A percentile compares a stretch with the other conserved stretches of the same genome.
Conservation (phyloP, 345 rosid genomes). For the Gossypium raimondii region DNA sequence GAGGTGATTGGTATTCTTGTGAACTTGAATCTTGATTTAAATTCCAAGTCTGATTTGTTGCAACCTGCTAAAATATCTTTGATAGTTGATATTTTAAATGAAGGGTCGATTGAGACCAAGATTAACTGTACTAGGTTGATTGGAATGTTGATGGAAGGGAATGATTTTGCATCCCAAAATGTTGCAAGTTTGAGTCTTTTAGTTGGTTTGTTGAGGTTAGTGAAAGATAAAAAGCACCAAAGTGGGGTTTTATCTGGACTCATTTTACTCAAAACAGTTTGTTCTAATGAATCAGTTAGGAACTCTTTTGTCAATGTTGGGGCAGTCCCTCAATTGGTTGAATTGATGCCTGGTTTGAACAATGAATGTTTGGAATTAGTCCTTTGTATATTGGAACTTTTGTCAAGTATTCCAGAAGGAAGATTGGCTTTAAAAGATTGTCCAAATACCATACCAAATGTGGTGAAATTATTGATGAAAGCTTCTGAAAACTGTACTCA, state of each 20-base stretch:
- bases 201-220: constrained; percentile 58
- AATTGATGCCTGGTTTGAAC: constrained; percentile 41
- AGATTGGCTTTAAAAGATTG: constrained; percentile 54
- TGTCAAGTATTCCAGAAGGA: constrained; percentile 46
- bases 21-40: constrained; percentile 53
- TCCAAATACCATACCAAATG: constrained; percentile 44
- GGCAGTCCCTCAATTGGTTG: constrained; percentile 54
- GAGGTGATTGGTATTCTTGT: constrained; percentile 68
- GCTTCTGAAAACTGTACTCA: constrained; percentile 57
- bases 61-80: constrained; percentile 65
- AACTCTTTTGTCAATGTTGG: constrained; percentile 48
- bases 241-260: constrained; percentile 50
- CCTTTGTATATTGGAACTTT: constrained; percentile 37
- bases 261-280: constrained; percentile 42
- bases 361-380: constrained; percentile 53
- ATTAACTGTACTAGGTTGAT: constrained; percentile 55
- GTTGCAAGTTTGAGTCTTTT: constrained; percentile 61
- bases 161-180: constrained; percentile 41
- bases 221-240: constrained; percentile 49
- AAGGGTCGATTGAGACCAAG: constrained; percentile 69
- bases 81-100: constrained; percentile 71
- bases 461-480: constrained; percentile 51
- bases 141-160: constrained; percentile 40
- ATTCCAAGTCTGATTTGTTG: constrained; percentile 47
- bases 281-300: constrained; percentile 35